These are phyloP conservation scores for Yamadazyma kitorensis DNA, from an alignment of 805 yeast species.

Conservation along the genomic window DNA sequence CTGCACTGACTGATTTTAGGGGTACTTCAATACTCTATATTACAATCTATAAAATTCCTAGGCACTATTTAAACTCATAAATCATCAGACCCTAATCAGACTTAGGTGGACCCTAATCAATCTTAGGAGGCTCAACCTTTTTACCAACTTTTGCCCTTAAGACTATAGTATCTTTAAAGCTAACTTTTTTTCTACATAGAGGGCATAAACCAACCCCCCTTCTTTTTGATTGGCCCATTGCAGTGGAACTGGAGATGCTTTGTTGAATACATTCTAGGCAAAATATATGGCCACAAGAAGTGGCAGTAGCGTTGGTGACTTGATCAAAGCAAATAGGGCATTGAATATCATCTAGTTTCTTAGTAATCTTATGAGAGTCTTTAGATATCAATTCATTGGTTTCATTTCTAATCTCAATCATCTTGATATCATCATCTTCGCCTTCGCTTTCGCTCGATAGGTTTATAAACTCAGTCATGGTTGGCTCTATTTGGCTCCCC, in stretches of 20 bases:
- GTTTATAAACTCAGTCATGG: conserved; percentile 4
- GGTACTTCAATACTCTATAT: too few species aligned
- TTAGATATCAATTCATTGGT: conserved; percentile 32
- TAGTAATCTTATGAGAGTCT: conserved; percentile 20
- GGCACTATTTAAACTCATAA: too few species aligned
- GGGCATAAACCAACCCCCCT: conserved; percentile 44
- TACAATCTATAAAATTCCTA: too few species aligned
- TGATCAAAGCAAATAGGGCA: conserved; percentile 46
- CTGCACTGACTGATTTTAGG: too few species aligned
- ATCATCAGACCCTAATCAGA: too few species aligned
- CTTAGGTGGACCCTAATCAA: neutral
- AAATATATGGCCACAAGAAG: conserved; percentile 43
- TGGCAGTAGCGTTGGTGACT: conserved; percentile 37
- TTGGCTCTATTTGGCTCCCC: too few species aligned
- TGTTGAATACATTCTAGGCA: conserved; percentile 43
- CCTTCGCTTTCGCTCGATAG: conserved; percentile 10
- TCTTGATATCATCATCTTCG: conserved; percentile 35
- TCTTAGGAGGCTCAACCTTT: conserved; percentile 10
- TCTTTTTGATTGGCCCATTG: conserved; percentile 39
- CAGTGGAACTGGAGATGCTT: conserved; percentile 37
- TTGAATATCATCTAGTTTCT: conserved; percentile 33
- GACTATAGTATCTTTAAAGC: conserved; percentile 35
- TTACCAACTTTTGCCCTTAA: conserved; percentile 18
- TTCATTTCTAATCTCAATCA: conserved; percentile 35
- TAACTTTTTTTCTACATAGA: conserved; percentile 37